phyloP scores from a whole-genome alignment of 148 eudicot species.

The Dianthus caryophyllus region DNA sequence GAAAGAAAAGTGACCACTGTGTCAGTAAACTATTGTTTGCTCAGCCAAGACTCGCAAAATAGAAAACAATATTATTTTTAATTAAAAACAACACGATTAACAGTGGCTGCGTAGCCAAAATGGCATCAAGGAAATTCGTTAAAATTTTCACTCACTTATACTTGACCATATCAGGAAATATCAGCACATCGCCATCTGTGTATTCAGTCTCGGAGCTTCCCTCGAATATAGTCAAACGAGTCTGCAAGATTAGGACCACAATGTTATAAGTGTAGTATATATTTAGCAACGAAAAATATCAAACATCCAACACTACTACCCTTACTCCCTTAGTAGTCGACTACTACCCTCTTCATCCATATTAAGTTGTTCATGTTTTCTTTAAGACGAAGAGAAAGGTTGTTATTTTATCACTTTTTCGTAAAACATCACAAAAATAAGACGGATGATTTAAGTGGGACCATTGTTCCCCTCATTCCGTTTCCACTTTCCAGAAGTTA shows the following conservation, averaged over 20 bases:
- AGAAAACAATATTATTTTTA: background rate
- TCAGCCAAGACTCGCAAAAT: background rate
- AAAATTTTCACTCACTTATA: slow-evolving; percentile 44
- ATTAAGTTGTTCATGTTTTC: too few relatives aligned
- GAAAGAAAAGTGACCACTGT: background rate
- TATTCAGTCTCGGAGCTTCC: slow-evolving; percentile 44
- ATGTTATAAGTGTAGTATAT: background rate
- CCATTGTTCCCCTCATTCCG: too few relatives aligned
- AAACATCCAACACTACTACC: too few relatives aligned
- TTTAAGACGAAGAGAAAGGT: too few relatives aligned
- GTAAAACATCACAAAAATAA: too few relatives aligned
- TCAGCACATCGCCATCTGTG: slow-evolving; percentile 71
- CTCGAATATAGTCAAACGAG: slow-evolving; percentile 72
- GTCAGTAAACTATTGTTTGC: background rate
- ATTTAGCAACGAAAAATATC: too few relatives aligned
- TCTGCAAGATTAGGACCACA: slow-evolving; percentile 39
- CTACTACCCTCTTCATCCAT: too few relatives aligned
- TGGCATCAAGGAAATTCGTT: background rate
- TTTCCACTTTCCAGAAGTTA: too few relatives aligned
- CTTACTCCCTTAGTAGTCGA: too few relatives aligned
- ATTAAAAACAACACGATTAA: background rate
- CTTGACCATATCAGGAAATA: slow-evolving; percentile 92
- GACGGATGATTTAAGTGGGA: too few relatives aligned
- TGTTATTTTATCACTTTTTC: too few relatives aligned
- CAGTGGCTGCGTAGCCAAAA: background rate